These are phyloP conservation scores for Toxicodendron radicans DNA, from an alignment of 345 rosid genomes.

Conservation along the genomic window DNA sequence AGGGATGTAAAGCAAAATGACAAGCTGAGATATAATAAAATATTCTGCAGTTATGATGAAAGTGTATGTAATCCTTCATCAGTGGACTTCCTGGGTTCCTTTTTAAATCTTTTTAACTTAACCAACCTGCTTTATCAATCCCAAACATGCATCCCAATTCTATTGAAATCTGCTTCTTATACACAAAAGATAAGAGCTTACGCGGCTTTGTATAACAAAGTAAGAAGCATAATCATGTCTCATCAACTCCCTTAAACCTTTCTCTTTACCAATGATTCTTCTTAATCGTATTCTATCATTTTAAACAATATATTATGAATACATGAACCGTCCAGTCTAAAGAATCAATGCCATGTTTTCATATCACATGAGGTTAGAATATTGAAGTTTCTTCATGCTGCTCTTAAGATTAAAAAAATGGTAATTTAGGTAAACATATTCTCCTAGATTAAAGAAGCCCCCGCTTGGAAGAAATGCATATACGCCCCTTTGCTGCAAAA, in stretches of 20 bases:
- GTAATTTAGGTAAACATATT: not conserved
- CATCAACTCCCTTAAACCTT: constrained; percentile 13
- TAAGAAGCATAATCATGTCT: constrained; percentile 23
- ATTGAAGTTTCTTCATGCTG: too few relatives aligned
- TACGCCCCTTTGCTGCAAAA: constrained; percentile 36
- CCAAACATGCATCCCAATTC: not conserved
- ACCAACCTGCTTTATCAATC: too few relatives aligned
- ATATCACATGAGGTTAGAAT: constrained; percentile 8
- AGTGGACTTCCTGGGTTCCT: too few relatives aligned
- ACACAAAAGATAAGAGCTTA: constrained; percentile 15
- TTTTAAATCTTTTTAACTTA: too few relatives aligned
- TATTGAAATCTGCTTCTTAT: constrained; percentile 9
- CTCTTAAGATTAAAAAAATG: not conserved
- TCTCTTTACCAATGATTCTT: constrained; percentile 20
- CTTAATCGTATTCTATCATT: not conserved
- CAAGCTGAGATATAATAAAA: too few relatives aligned
- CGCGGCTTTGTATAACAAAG: constrained; percentile 9
- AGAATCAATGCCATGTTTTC: not conserved
- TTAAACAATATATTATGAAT: too few relatives aligned
- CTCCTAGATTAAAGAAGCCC: constrained; percentile 36
- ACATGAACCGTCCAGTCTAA: not conserved
- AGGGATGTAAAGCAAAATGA: too few relatives aligned
- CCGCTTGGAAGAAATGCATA: constrained; percentile 56
- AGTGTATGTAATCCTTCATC: too few relatives aligned
- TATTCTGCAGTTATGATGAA: too few relatives aligned